Evolutionary conservation across 1,284 basidiomycete genomes (phyloP), one percentile per base, ranked within the genome.

Genomic region (Pyrrhoderma noxium): DNA sequence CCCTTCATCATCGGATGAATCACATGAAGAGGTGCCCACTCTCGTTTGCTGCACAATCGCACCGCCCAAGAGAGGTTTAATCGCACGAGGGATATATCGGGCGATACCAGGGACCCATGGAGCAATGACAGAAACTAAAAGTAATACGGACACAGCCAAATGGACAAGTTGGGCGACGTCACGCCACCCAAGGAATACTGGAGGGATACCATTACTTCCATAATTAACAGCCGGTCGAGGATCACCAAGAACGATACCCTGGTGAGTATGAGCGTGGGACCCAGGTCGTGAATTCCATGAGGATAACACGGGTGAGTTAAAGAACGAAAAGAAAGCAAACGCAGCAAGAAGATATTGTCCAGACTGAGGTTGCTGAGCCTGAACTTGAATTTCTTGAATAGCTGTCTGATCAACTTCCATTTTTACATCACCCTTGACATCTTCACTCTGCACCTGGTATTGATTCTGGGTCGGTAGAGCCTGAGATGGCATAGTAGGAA

Each of bases 261-360:
- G 62, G 47, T 69, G 67, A 3, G 62, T 52, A 46, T 68, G 65
- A 22, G 37, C 14, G 48, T 47, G 16, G 8, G 47, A 22, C 36
- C 52, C 50, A 31, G 59, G 51, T 35, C 62, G 58, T 2, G 56
- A 22, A 13, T 58, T 45, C 7, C 61, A 27, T 21, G 67, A 57
- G 8, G 65, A 59, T 0, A 71, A 65, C 9, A 84, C 61, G 0
- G 85, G 83, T 0, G 80, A 83, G 61, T 83, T 86, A 70, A 85
- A 83, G 63, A 87, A 82, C 0, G 83, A 85, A 67, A 87, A 85
- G 52, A 87, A 71, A 0, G 82, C 80, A 59, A 87, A 86, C 25
- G 77, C 76, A n/a, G 84, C 85, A 27, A 87, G 75, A 37, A 87
- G 75, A 60, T 82, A 86, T 56, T 85, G 84, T 0, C 68, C 65